A percentile compares a stretch with the other conserved stretches of the same genome.
phyloP scores from a whole-genome alignment of 176 grass and related monocot genomes.

The Cenchrus americanus region DNA sequence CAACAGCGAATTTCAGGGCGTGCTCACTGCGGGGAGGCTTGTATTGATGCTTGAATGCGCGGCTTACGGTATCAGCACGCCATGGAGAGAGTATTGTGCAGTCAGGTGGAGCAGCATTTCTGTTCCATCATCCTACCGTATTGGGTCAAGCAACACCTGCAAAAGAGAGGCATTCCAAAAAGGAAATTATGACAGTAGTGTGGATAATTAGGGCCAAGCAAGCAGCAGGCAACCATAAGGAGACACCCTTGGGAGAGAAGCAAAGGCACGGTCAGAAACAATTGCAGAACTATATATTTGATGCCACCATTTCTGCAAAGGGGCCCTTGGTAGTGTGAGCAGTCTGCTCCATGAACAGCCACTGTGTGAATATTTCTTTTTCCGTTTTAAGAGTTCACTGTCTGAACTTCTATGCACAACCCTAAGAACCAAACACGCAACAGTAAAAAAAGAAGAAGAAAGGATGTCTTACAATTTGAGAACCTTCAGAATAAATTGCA shows the following conservation, averaged over 20 bases:
- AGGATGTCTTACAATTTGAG: background rate
- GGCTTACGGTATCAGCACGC: background rate
- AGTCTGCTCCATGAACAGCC: background rate
- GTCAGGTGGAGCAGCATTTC: background rate
- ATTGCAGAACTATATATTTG: constrained; percentile 21
- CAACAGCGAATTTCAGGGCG: background rate
- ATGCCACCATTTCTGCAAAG: constrained; percentile 27
- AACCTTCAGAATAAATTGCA: constrained; percentile 16
- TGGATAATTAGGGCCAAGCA: background rate
- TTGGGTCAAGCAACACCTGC: constrained; percentile 14
- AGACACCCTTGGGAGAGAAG: background rate
- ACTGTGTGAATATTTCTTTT: background rate
- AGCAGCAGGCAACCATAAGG: background rate
- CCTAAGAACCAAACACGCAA: background rate
- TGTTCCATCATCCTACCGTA: background rate
- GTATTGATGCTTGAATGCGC: background rate
- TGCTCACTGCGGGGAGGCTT: background rate
- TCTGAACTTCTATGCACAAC: background rate
- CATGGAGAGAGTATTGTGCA: background rate
- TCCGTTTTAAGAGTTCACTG: no score
- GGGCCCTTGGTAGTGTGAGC: background rate
- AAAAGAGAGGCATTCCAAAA: background rate
- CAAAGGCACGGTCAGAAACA: background rate
- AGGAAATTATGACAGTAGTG: background rate
- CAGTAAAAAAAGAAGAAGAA: background rate